Evolutionary conservation across 768 basidiomycete species (phyloP).

Genomic region (Collybia nuda): DNA sequence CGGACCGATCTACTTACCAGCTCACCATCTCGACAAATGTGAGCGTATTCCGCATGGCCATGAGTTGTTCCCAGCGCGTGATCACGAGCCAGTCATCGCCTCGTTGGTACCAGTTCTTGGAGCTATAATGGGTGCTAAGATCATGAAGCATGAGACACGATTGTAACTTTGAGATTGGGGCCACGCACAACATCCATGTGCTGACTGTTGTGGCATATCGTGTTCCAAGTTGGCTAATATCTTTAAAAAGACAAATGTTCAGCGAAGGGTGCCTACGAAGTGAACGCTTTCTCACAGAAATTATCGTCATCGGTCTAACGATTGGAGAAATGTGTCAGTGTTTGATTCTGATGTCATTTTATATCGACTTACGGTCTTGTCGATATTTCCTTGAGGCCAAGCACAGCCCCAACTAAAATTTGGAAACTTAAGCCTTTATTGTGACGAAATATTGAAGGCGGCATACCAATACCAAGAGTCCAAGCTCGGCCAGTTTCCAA

Average conservation of each 20-base stretch:
- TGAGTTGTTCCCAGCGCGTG: conserved; percentile 70
- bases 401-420: conserved; percentile 55
- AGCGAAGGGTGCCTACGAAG: neutral
- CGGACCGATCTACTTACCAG: conserved; percentile 39
- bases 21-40: conserved; percentile 68
- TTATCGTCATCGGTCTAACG: conserved; percentile 41
- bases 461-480: conserved; percentile 51
- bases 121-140: conserved; percentile 53
- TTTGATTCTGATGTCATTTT: neutral
- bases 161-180: neutral
- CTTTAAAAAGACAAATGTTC: conserved; percentile 18
- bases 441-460: neutral
- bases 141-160: neutral
- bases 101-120: conserved; percentile 67
- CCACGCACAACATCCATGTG: conserved; percentile 45
- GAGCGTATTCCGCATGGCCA: conserved; percentile 51
- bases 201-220: conserved; percentile 47
- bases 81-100: conserved; percentile 68
- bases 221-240: conserved; percentile 40
- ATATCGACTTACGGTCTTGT: conserved; percentile 35
- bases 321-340: conserved; percentile 3
- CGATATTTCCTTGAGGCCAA: conserved; percentile 51
- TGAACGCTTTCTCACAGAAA: conserved; percentile 38
- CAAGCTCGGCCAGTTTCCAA: conserved; percentile 44
- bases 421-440: neutral